Evolutionary conservation across 1,284 basidiomycete genomes (phyloP).

Genomic region (Mycena sp.): DNA sequence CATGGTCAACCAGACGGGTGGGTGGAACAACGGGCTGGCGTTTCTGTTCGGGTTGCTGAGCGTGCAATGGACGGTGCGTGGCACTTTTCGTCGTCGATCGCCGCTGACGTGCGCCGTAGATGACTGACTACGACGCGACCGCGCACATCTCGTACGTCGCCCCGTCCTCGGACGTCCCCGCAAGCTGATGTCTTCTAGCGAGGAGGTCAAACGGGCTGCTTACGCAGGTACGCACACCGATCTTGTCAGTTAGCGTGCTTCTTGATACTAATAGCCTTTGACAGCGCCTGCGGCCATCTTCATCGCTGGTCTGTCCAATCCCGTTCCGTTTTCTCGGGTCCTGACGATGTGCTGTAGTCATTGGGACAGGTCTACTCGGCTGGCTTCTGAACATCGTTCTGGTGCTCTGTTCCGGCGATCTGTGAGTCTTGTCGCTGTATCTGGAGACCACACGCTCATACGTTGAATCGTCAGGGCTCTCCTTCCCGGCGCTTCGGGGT

Average conservation of each 20-base stretch:
- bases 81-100: conserved; percentile 7
- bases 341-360: conserved; percentile 53
- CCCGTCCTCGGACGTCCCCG: not conserved
- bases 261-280: not conserved
- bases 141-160: conserved; percentile 86
- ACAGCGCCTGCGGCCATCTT: conserved; percentile 81
- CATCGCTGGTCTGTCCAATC: conserved; percentile 68
- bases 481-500: conserved; percentile 72
- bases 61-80: conserved; percentile 89
- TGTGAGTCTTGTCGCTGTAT: conserved; percentile 50
- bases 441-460: too few relatives aligned
- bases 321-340: not conserved
- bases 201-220: conserved; percentile 90
- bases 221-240: conserved; percentile 68
- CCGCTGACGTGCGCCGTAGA: conserved; percentile 47
- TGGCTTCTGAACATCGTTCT: conserved; percentile 88
- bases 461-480: conserved; percentile 53
- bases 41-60: conserved; percentile 90
- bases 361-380: conserved; percentile 85
- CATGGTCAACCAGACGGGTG: conserved; percentile 80
- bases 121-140: conserved; percentile 81
- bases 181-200: conserved; percentile 51
- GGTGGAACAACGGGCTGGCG: conserved; percentile 82
- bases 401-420: conserved; percentile 82
- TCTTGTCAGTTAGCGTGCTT: not conserved